These are phyloP conservation scores for Cercospora janseana DNA, from an alignment of 2,329 filamentous ascomycete genomes.

Conservation along the genomic window DNA sequence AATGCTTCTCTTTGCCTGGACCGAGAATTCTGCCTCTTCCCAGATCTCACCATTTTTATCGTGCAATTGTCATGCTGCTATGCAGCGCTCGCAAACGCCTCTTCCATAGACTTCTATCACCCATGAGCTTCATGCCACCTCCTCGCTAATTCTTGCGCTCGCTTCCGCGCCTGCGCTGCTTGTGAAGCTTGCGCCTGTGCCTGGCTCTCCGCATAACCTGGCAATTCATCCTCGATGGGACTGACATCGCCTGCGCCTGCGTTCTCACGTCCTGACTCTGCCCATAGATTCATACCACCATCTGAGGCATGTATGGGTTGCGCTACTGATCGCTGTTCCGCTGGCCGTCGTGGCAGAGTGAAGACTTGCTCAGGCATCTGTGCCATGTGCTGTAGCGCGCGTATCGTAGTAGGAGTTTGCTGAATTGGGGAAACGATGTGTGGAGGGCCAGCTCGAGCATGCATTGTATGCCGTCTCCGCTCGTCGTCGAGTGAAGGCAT, in stretches of 20 bases:
- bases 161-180: constrained; percentile 42
- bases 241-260: constrained; percentile 19
- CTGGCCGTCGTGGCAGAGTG: constrained; percentile 10
- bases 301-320: constrained; percentile 12
- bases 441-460: not conserved
- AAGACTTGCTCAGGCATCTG: constrained; percentile 25
- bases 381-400: constrained; percentile 31
- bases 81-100: too few relatives aligned
- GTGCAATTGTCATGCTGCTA: not conserved
- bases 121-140: constrained; percentile 41
- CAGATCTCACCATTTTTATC: not conserved
- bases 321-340: not conserved
- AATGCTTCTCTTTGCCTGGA: too few relatives aligned
- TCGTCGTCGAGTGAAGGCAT: constrained; percentile 4
- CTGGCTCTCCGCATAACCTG: constrained; percentile 50
- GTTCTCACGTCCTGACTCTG: constrained; percentile 20
- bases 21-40: too few relatives aligned
- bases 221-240: constrained; percentile 40
- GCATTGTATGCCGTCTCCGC: not conserved
- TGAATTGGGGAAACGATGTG: constrained; percentile 26
- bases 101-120: not conserved
- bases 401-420: constrained; percentile 30
- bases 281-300: constrained; percentile 26
- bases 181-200: constrained; percentile 44
- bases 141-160: constrained; percentile 47